Evolutionary conservation across 192 early-diverging fungal species (phyloP).

Genomic region (Coemansia sp.): DNA sequence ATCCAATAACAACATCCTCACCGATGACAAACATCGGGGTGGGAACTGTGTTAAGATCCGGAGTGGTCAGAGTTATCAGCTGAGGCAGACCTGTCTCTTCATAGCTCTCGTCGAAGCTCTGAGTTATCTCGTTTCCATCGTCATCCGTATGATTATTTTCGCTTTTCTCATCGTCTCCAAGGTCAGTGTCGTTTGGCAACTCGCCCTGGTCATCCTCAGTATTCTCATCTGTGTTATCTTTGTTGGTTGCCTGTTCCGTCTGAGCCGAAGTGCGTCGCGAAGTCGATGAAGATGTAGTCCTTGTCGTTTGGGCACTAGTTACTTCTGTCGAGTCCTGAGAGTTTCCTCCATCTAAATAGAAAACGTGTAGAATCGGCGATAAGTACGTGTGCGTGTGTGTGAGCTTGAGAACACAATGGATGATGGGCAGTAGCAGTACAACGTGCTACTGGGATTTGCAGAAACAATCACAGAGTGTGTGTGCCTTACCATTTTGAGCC

Average conservation of each 20-base stretch:
- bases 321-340: too few species aligned
- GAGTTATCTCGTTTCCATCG: slow-evolving; percentile 1
- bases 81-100: slow-evolving; percentile 39
- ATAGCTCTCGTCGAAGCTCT: slow-evolving; percentile 37
- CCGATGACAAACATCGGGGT: slow-evolving; percentile 51
- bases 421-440: too few species aligned
- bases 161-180: slow-evolving; percentile 6
- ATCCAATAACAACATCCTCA: slow-evolving; percentile 31
- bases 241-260: slow-evolving; percentile 2
- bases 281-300: too few species aligned
- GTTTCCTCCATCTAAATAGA: too few species aligned
- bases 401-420: too few species aligned
- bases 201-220: neutral
- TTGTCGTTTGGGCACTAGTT: too few species aligned
- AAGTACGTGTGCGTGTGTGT: too few species aligned
- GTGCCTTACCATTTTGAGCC: slow-evolving; percentile 31
- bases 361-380: too few species aligned
- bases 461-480: neutral
- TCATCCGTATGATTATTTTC: slow-evolving; percentile 2
- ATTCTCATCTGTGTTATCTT: slow-evolving; percentile 6
- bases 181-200: neutral
- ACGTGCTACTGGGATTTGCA: neutral
- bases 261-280: too few species aligned
- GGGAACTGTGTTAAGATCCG: slow-evolving; percentile 21
- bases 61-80: slow-evolving; percentile 26